Evolutionary conservation across 768 basidiomycete genomes (phyloP), one percentile per base, ranked within the genome.

Genomic region (Trametopsis cervina): DNA sequence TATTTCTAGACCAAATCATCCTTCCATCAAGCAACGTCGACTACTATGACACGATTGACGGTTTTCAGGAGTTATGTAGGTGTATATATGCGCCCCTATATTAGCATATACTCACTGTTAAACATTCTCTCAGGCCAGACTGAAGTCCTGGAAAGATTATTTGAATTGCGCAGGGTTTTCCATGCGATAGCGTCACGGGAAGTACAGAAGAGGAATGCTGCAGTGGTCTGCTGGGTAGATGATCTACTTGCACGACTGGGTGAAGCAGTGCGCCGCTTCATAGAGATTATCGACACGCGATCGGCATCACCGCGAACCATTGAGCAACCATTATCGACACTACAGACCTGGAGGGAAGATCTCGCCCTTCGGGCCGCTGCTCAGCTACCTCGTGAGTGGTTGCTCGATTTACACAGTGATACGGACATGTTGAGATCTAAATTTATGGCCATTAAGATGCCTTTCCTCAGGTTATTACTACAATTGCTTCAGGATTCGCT

Each of bases 191-290:
- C 73, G 10, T 60, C 67, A 4, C 62, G 26, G 42, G 59, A 26
- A 37, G n/a, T 47, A 62, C 2, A 59, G 69, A 42, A 37, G 1
- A 27, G 40, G 17, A 29, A 33, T 9, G 35, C 23, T 2, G 22
- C 37, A 11, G 51, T 75, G n/a, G 64, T 81, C 44, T 86, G 78
- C 56, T 87, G 82, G 80, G 77, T 78, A 9, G 85, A 89, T 49
- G 65, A 74, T 41, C 47, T 86, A 5, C 58, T 89, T 20, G 73
- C 73, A 9, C 77, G 70, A 54, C 57, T 88, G 4, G 70, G 74
- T 25, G 66, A 73, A 42, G 61, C 63, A 11, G 53, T 57, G 44
- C 54, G n/a, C 40, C 73, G 42, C 65, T 66, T 6, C 56, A 59
- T 4, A 63, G 64, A 7, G 29, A 24, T 12, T 9, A 9, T 18